These are phyloP conservation scores for Backusella luteola DNA, from an alignment of 192 early-diverging fungal species.

Conservation along the genomic window DNA sequence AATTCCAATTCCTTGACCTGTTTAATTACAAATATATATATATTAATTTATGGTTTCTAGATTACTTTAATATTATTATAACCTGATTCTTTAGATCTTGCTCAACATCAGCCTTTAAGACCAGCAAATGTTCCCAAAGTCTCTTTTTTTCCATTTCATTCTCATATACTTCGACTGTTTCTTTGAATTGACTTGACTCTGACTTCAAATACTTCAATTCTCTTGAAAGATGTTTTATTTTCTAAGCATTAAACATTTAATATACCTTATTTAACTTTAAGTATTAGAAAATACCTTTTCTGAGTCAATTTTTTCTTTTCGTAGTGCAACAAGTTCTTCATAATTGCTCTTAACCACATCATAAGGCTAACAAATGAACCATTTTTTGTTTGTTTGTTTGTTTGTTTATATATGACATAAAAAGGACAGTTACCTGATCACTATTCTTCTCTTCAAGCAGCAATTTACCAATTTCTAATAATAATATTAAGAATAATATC, in stretches of 20 bases:
- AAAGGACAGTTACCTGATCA: background rate
- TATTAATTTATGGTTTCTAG: background rate
- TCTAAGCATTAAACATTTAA: background rate
- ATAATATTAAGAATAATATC: background rate
- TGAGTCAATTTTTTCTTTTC: background rate
- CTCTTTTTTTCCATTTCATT: constrained; percentile 6
- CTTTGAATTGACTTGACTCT: background rate
- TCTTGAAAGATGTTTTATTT: background rate
- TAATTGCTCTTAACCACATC: constrained; percentile 1
- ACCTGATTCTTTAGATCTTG: background rate
- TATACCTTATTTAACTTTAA: background rate
- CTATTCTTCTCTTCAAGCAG: background rate
- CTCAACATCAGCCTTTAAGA: background rate
- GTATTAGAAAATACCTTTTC: background rate
- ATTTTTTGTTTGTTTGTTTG: background rate
- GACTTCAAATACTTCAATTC: background rate
- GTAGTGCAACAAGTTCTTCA: background rate
- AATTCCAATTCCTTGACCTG: background rate
- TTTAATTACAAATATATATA: background rate
- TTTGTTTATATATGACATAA: background rate
- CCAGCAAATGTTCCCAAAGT: background rate
- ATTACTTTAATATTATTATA: background rate
- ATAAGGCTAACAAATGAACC: background rate
- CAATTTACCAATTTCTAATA: constrained; percentile 4
- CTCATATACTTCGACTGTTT: background rate